These are phyloP conservation scores for Penicillium simplicissimum DNA, from an alignment of 495 filamentous ascomycete genomes.

Conservation along the genomic window DNA sequence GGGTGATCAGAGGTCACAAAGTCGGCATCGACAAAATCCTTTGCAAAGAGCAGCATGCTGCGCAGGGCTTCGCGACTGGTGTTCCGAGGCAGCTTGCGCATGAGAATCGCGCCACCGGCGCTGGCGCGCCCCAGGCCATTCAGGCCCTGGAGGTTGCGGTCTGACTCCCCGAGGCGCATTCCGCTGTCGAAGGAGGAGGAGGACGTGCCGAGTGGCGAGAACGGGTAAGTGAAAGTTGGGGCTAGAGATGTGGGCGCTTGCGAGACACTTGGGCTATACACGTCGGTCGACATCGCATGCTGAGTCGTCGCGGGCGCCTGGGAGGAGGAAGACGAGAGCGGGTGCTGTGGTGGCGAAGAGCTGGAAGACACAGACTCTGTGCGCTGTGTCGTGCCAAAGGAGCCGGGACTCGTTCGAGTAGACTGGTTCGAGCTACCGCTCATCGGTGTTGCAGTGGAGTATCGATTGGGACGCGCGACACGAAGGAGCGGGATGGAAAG, in stretches of 20 bases:
- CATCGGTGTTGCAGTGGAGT: slow-evolving; percentile 38
- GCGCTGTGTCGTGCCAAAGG: slow-evolving; percentile 48
- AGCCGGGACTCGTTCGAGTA: slow-evolving; percentile 51
- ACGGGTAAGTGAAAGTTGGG: slow-evolving; percentile 43
- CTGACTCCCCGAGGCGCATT: slow-evolving; percentile 52
- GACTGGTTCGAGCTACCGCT: slow-evolving; percentile 51
- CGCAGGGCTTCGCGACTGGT: slow-evolving; percentile 72
- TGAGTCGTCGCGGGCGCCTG: slow-evolving; percentile 48
- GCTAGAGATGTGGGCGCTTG: slow-evolving; percentile 43
- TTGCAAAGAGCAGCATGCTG: slow-evolving; percentile 82
- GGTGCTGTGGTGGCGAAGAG: slow-evolving; percentile 44
- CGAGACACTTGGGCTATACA: slow-evolving; percentile 45
- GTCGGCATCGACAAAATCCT: slow-evolving; percentile 75
- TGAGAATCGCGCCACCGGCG: slow-evolving; percentile 56
- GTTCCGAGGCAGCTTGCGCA: slow-evolving; percentile 75
- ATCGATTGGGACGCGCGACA: slow-evolving; percentile 29
- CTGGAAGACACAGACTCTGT: slow-evolving; percentile 49
- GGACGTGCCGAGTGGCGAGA: slow-evolving; percentile 47
- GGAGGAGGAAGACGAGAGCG: slow-evolving; percentile 27
- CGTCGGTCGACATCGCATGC: slow-evolving; percentile 56
- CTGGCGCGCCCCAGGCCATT: slow-evolving; percentile 43
- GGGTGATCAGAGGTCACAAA: slow-evolving; percentile 64
- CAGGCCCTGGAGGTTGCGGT: slow-evolving; percentile 48
- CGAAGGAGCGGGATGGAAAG: slow-evolving; percentile 6
- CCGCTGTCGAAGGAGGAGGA: slow-evolving; percentile 46